Evolutionary conservation across 225 moss, liverwort and hornwort genomes (phyloP).

Genomic region (Marchantia paleacea): DNA sequence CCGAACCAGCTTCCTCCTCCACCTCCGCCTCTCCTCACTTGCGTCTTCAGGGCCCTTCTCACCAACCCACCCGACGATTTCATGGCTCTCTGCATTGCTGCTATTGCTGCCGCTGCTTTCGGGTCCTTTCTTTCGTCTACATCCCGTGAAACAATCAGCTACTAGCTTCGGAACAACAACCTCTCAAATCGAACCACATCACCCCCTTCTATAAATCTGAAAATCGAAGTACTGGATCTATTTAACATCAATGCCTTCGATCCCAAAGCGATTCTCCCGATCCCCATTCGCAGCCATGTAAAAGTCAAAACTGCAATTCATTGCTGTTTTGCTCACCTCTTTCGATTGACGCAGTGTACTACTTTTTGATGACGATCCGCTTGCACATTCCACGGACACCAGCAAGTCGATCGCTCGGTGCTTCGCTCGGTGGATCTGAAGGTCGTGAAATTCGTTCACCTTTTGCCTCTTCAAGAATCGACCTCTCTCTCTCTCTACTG

Average conservation of each 20-base stretch:
- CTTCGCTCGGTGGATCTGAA: background rate
- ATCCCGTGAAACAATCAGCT: background rate
- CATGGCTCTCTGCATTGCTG: slow-evolving; percentile 19
- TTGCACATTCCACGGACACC: background rate
- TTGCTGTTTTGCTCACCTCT: background rate
- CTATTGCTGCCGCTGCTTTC: background rate
- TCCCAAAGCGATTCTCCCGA: too few species aligned
- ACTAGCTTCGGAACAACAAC: too few species aligned
- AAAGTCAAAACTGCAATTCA: background rate
- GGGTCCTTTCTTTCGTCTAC: background rate
- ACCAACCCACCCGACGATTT: slow-evolving; percentile 17
- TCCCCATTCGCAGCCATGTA: too few species aligned
- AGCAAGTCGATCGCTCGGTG: background rate
- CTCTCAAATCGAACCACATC: background rate
- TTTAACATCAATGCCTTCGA: too few species aligned
- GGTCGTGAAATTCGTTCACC: background rate
- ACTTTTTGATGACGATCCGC: background rate
- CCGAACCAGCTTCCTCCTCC: slow-evolving; percentile 69
- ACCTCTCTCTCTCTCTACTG: too few species aligned
- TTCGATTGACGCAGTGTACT: background rate
- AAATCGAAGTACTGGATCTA: too few species aligned
- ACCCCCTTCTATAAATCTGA: background rate
- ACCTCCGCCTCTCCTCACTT: slow-evolving; percentile 18
- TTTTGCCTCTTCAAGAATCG: background rate
- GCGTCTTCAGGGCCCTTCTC: slow-evolving; percentile 15